Base-by-base conservation (phyloP, 148 eudicot genomes). In the Salicornia ramosissima region DNA sequence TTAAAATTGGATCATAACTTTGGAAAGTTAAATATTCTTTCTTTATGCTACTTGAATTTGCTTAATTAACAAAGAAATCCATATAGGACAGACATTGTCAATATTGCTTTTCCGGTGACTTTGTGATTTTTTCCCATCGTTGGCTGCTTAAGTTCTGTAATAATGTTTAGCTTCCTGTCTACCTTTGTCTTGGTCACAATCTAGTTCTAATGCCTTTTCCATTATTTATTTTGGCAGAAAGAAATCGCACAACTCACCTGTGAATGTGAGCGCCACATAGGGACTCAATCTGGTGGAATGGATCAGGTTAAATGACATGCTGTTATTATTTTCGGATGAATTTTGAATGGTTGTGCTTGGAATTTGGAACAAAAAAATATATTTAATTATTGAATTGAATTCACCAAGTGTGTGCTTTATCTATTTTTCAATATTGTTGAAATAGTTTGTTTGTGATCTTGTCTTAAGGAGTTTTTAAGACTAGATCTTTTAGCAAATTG, bases 231-330 rank as follows among this genome's bases (percentile, higher is more conserved):
- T 45, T 68, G 74, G 64, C 95, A 93, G 99, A 94, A 91, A 86
- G 96, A 89, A 79, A 77, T 95, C 72, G 99, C 99, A 28, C 96
- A 95, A 62, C 88, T 95, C 73, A 89, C 99, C 19, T 95, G 99
- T 70, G 96, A 80, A 65, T 91, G 99, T 65, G 99, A 91, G 76
- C 79, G 91, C 22, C 97, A 91, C 77, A 91, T 95, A 46, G 99
- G 99, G 25, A 95, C 97, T 15, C 99, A 95, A 46, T 91, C 96
- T 81, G 99, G 99, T 77, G 99, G 99, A 71, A 91, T 91, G 97
- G 97, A 91, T 73, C 97, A 91, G 96, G 96, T 90, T 73, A 79
- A 61, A 61, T 28, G 31, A 8, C 55, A 21, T 25, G 63, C 33
- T 28, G 10, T 43, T 46, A 54, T 16, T 62, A 22, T 12, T 58